Percentiles rank a stretch among this genome's conserved stretches.
Evolutionary conservation across 177 flowering plant species (phyloP).

Genomic region (Tripterygium wilfordii): DNA sequence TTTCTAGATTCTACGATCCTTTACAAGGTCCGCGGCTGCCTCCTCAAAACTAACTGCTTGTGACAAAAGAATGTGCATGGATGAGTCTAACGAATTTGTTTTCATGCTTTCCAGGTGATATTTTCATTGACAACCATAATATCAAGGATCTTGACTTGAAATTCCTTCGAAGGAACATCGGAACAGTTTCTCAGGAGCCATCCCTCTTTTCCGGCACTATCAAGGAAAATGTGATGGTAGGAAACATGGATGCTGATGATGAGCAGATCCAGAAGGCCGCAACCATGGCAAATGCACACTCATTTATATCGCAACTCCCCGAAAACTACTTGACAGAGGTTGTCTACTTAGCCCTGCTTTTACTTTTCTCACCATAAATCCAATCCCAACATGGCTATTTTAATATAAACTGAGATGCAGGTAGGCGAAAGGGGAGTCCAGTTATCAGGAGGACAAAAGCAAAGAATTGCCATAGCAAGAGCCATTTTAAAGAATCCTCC

Average conservation of each 20-base stretch:
- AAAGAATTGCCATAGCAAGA: conserved; percentile 75
- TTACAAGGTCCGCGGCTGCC: conserved; percentile 30
- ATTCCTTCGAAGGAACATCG: conserved; percentile 50
- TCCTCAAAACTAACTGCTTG: too few relatives aligned
- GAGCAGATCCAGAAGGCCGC: conserved; percentile 44
- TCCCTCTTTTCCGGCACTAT: conserved; percentile 59
- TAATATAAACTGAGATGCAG: conserved; percentile 27
- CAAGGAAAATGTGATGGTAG: conserved; percentile 57
- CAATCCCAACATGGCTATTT: too few relatives aligned
- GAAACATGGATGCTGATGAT: conserved; percentile 45
- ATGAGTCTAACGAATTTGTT: too few relatives aligned
- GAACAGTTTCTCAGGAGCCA: conserved; percentile 73
- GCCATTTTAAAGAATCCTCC: conserved; percentile 72
- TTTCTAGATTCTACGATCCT: conserved; percentile 63
- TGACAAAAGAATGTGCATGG: too few relatives aligned
- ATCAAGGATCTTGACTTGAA: conserved; percentile 60
- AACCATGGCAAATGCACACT: conserved; percentile 53
- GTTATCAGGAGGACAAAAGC: conserved; percentile 77
- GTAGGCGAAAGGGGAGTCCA: conserved; percentile 72
- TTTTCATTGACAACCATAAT: conserved; percentile 51
- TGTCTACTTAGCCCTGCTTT: neutral
- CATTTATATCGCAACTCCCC: conserved; percentile 62
- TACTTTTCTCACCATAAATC: neutral
- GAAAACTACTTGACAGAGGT: conserved; percentile 58
- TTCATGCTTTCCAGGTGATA: conserved; percentile 41